phyloP scores from a whole-genome alignment of 345 rosid species.

The Noccaea bulbosa region DNA sequence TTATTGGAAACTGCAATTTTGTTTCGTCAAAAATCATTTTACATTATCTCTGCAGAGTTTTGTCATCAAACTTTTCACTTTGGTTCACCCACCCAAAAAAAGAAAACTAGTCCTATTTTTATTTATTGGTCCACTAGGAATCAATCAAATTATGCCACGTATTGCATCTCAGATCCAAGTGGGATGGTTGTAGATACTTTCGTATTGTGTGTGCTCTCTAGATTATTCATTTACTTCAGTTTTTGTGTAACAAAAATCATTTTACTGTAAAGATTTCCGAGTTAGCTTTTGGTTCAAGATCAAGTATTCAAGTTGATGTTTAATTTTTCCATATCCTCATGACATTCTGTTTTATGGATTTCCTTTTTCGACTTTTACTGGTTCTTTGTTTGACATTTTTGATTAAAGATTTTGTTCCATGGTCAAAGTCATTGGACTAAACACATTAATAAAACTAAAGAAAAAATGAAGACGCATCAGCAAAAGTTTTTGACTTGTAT shows the following conservation, averaged over 20 bases:
- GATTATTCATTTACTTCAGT: background rate
- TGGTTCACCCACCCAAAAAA: too few species aligned
- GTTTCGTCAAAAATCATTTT: background rate
- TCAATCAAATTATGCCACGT: background rate
- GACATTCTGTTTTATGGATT: background rate
- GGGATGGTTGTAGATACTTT: constrained; percentile 3
- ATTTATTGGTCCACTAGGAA: background rate
- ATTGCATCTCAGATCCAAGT: background rate
- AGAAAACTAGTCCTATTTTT: too few species aligned
- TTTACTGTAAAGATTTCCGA: background rate
- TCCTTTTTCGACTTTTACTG: background rate
- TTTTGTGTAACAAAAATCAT: background rate
- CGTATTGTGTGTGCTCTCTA: background rate
- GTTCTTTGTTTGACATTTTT: constrained; percentile 27
- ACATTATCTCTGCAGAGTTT: background rate
- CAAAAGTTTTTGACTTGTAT: background rate
- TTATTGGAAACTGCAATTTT: constrained; percentile 3
- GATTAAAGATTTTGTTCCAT: background rate
- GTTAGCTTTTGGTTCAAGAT: background rate
- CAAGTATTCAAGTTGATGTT: background rate
- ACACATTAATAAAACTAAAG: background rate
- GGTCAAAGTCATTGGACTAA: constrained; percentile 22
- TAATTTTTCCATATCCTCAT: constrained; percentile 13
- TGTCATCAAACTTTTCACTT: background rate
- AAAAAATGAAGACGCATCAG: background rate